Evolutionary conservation across 2,329 filamentous ascomycete genomes (phyloP), one percentile per base, ranked within the genome.

Genomic region (Didymellaceae sp.): DNA sequence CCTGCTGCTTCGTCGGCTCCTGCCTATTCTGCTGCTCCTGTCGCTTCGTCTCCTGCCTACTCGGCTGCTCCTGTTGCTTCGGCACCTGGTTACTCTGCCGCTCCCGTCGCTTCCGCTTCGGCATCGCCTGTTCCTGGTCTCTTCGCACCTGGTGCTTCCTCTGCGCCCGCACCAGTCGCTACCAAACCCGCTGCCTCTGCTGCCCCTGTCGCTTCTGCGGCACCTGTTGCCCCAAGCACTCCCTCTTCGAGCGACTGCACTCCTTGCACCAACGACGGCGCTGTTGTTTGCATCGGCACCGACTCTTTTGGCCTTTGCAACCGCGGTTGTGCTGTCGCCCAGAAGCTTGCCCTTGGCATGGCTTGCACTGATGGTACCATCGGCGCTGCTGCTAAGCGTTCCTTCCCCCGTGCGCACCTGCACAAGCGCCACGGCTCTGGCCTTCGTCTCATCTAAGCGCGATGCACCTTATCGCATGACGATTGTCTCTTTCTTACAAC

Each of bases 221-320:
- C 58, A 14, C 52, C 56, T 16, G 55, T 37, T n/a, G 41, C 41
- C 11, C 41, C 48, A 6, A 25, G 32, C 11, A 38, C 43, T 6
- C 49, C 60, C 43, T 38, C 52, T 22, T 35, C 52, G 8, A 46
- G 48, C 30, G 57, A 61, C 46, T 63, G 64, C 58, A 62, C 58
- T 28, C 58, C 75, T 28, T 79, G 77, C 70, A 63, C 67, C 11
- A 68, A 59, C 28, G 69, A 75, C 7, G 77, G 77, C 16, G 65
- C 61, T 20, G 58, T 80, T 35, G 66, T 78, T 47, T 80, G 77
- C 67, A 75, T 78, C 26, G 75, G 75, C 41, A 57, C 47, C 39
- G 66, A 56, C 30, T 66, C 73, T 20, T 80, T 75, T 46, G 77
- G 77, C 24, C 65, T 78, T 26, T 79, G 77, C 72, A 69, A 78